Evolutionary conservation across 163 green algal species (phyloP).

Genomic region (Scenedesmus sp.): DNA sequence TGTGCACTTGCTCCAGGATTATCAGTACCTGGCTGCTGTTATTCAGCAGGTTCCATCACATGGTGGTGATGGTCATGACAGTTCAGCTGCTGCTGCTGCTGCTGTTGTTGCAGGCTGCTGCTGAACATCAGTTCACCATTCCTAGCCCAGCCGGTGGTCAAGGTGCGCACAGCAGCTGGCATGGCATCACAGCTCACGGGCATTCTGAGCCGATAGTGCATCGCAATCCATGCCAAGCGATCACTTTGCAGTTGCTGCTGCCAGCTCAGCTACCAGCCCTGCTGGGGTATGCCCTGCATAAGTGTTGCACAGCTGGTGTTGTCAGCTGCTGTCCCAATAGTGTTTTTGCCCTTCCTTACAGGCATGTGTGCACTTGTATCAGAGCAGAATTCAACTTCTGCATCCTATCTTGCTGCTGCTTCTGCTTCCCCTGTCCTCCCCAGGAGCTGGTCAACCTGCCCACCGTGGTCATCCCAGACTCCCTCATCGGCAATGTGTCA

Average conservation of each 20-base stretch:
- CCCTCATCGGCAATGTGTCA: neutral
- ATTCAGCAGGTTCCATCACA: neutral
- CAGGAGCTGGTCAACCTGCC: neutral
- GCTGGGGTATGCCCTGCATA: too few species aligned
- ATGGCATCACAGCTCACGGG: neutral
- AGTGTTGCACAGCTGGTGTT: too few species aligned
- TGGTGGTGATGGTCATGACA: too few species aligned
- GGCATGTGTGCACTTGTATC: too few species aligned
- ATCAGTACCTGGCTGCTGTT: too few species aligned
- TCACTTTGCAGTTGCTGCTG: neutral
- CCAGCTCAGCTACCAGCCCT: neutral
- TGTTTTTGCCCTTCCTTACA: too few species aligned
- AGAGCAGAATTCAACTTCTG: neutral
- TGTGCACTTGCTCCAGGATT: neutral
- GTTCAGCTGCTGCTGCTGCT: neutral
- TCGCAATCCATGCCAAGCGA: too few species aligned
- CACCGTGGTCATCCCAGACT: neutral
- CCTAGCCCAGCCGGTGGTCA: neutral
- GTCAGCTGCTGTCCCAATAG: neutral
- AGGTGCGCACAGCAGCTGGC: neutral
- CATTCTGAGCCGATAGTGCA: neutral
- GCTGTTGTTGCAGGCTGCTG: conserved; percentile 1
- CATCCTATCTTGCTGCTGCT: neutral
- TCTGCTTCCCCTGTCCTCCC: neutral
- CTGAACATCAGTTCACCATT: neutral